Evolutionary conservation across 2,329 filamentous ascomycete species (phyloP).

Genomic region (Nigrospora sphaerica): DNA sequence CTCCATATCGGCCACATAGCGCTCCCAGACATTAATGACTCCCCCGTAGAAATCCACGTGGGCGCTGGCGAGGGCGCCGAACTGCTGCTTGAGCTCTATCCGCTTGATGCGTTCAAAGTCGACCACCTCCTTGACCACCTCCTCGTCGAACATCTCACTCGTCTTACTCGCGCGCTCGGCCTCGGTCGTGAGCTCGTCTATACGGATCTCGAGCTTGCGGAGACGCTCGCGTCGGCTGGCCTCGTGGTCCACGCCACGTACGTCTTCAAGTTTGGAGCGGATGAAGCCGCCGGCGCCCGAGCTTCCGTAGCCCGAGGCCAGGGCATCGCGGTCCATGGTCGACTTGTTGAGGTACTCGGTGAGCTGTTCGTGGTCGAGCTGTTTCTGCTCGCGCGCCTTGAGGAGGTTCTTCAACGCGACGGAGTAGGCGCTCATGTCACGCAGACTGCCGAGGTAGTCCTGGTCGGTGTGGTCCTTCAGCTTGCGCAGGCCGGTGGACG

Average conservation of each 20-base stretch:
- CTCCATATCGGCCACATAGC: constrained; percentile 84
- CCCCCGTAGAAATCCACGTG: constrained; percentile 82
- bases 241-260: constrained; percentile 93
- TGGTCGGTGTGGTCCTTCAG: constrained; percentile 90
- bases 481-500: constrained; percentile 66
- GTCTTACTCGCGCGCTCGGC: constrained; percentile 83
- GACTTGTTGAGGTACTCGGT: constrained; percentile 94
- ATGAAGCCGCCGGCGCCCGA: constrained; percentile 76
- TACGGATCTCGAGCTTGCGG: constrained; percentile 84
- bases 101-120: constrained; percentile 98
- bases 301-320: constrained; percentile 52
- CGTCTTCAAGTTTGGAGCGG: constrained; percentile 90
- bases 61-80: constrained; percentile 75
- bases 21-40: constrained; percentile 79
- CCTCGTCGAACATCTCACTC: constrained; percentile 90
- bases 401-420: constrained; percentile 79
- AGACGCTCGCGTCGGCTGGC: constrained; percentile 80
- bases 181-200: constrained; percentile 83
- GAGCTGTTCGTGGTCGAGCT: constrained; percentile 92
- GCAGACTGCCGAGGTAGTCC: constrained; percentile 85
- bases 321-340: constrained; percentile 74
- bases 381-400: constrained; percentile 92
- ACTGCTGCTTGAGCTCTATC: constrained; percentile 80
- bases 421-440: constrained; percentile 95
- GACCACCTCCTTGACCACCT: constrained; percentile 84